Percentiles rank a stretch among this genome's conserved stretches.
Conservation (phyloP, 306 rosid genomes). For the Medicago ruthenica region DNA sequence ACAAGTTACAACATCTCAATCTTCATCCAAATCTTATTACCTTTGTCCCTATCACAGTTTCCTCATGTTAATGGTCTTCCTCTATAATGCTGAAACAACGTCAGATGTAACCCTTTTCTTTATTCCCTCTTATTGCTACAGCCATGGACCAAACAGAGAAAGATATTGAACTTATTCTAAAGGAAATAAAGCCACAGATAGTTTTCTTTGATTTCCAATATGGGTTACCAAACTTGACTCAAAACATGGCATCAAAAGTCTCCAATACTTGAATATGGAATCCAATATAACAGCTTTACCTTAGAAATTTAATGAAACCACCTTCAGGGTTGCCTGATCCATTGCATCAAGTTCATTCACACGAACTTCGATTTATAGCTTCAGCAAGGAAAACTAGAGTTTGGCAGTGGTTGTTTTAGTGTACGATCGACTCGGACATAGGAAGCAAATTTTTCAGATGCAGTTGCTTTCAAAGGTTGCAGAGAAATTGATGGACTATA, state of each 20-base stretch:
- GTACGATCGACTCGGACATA: not conserved
- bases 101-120: slow-evolving; percentile 33
- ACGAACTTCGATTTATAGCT: slow-evolving; percentile 34
- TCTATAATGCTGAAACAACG: slow-evolving; percentile 22
- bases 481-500: slow-evolving; percentile 46
- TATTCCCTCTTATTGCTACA: slow-evolving; percentile 29
- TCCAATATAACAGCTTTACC: slow-evolving; percentile 19
- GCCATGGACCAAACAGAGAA: slow-evolving; percentile 44
- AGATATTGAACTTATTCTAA: slow-evolving; percentile 21
- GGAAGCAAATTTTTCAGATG: slow-evolving; percentile 35
- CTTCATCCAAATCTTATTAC: slow-evolving; percentile 40
- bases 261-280: not conserved
- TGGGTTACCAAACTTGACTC: slow-evolving; percentile 35
- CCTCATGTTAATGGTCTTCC: slow-evolving; percentile 45
- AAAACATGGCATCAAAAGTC: not conserved
- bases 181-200: slow-evolving; percentile 20
- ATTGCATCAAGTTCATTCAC: slow-evolving; percentile 33
- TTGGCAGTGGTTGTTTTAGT: slow-evolving; percentile 46
- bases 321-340: slow-evolving; percentile 39
- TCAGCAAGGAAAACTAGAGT: slow-evolving; percentile 10
- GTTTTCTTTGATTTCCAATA: slow-evolving; percentile 44
- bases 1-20: slow-evolving; percentile 35
- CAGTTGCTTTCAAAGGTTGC: slow-evolving; percentile 46
- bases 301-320: not conserved
- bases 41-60: slow-evolving; percentile 19